A percentile compares a stretch with the other conserved stretches of the same genome.
Conservation (phyloP, 192 early-diverging fungal species). For the Coemansia sp. region DNA sequence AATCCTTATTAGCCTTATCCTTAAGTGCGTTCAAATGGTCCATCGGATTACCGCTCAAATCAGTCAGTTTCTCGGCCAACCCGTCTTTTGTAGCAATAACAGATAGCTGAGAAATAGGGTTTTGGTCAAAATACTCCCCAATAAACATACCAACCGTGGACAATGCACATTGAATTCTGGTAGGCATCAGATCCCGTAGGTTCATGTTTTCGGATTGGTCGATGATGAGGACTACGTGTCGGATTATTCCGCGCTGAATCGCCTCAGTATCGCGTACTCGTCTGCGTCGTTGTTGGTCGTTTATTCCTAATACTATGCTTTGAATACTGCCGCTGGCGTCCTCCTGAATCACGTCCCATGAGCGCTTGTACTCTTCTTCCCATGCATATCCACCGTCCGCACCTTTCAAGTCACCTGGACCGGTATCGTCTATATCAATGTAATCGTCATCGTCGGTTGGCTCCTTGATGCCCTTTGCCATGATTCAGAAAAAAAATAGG, state of each 20-base stretch:
- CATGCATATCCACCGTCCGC: slow-evolving; percentile 77
- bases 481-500: background rate
- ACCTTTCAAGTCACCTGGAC: slow-evolving; percentile 45
- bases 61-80: slow-evolving; percentile 82
- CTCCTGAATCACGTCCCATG: slow-evolving; percentile 93
- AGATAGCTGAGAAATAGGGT: slow-evolving; percentile 89
- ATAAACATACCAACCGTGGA: slow-evolving; percentile 57
- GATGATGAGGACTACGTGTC: slow-evolving; percentile 80
- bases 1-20: slow-evolving; percentile 67
- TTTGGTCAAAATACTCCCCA: slow-evolving; percentile 93
- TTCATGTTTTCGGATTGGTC: slow-evolving; percentile 86
- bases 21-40: slow-evolving; percentile 78
- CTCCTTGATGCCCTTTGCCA: slow-evolving; percentile 21
- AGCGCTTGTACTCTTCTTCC: slow-evolving; percentile 96
- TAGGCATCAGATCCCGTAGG: slow-evolving; percentile 83
- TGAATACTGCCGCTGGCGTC: slow-evolving; percentile 82
- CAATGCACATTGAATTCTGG: slow-evolving; percentile 53
- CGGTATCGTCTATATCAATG: slow-evolving; percentile 54
- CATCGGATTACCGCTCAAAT: slow-evolving; percentile 83
- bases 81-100: slow-evolving; percentile 85
- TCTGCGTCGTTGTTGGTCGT: slow-evolving; percentile 68
- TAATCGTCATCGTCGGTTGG: slow-evolving; percentile 34
- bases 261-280: slow-evolving; percentile 68
- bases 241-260: slow-evolving; percentile 81
- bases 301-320: slow-evolving; percentile 72